Evolutionary conservation across 2,329 filamentous ascomycete species (phyloP).

Genomic region (Bertia moriformis): DNA sequence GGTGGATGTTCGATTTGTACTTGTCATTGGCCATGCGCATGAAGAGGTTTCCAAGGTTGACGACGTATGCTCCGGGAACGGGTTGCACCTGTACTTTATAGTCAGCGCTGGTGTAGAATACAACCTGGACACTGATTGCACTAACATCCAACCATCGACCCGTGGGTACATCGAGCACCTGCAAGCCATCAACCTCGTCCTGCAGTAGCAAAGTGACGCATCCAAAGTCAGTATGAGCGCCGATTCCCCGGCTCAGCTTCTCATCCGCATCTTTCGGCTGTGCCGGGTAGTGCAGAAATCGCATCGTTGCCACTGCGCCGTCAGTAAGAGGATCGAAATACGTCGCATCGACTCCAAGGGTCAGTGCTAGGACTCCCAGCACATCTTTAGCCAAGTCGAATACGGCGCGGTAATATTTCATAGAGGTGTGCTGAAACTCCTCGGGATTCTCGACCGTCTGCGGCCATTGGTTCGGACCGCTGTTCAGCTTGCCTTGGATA

Average conservation of each 20-base stretch:
- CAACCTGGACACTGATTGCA: background rate
- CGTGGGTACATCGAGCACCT: slow-evolving; percentile 29
- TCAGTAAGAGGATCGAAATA: slow-evolving; percentile 27
- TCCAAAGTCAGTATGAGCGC: slow-evolving; percentile 41
- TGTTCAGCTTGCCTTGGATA: slow-evolving; percentile 21
- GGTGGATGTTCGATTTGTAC: slow-evolving; percentile 37
- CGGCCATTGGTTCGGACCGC: slow-evolving; percentile 27
- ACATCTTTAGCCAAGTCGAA: slow-evolving; percentile 22
- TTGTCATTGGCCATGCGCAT: slow-evolving; percentile 31
- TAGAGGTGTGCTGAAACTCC: slow-evolving; percentile 19
- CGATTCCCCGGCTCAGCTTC: slow-evolving; percentile 20
- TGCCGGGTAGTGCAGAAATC: slow-evolving; percentile 33
- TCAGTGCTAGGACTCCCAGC: slow-evolving; percentile 23
- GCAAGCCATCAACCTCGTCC: slow-evolving; percentile 30
- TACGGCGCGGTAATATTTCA: slow-evolving; percentile 23
- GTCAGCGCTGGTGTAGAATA: background rate
- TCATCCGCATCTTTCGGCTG: slow-evolving; percentile 16
- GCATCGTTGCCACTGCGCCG: slow-evolving; percentile 25
- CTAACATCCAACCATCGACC: slow-evolving; percentile 24
- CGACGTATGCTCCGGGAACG: slow-evolving; percentile 28
- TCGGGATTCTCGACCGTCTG: slow-evolving; percentile 12
- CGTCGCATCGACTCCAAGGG: slow-evolving; percentile 22
- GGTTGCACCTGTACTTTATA: slow-evolving; percentile 20
- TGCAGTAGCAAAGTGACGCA: slow-evolving; percentile 39
- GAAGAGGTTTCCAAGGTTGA: slow-evolving; percentile 35